Conservation (phyloP, 345 rosid genomes). For the Leavenworthia alabamica region DNA sequence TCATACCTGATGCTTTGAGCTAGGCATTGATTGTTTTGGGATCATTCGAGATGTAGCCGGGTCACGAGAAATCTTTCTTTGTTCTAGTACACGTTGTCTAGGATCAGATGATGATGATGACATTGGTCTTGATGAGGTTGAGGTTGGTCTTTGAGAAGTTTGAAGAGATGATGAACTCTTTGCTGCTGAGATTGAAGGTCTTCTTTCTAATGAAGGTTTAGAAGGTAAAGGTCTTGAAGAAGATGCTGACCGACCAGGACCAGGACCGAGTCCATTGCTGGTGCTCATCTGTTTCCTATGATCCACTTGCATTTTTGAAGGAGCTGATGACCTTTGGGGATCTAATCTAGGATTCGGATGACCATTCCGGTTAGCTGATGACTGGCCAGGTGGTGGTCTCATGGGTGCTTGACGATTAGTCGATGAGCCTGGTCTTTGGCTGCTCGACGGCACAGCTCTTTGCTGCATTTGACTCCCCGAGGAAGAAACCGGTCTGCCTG, state of each 20-base stretch:
- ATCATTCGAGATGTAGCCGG: conserved; percentile 31
- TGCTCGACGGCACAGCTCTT: conserved; percentile 3
- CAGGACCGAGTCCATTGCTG: conserved; percentile 46
- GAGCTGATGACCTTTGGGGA: conserved; percentile 35
- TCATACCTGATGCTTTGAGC: conserved; percentile 46
- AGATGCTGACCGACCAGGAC: conserved; percentile 45
- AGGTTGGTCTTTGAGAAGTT: conserved; percentile 33
- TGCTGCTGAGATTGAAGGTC: conserved; percentile 27
- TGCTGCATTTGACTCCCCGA: conserved; percentile 19
- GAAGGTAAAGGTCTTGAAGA: conserved; percentile 38
- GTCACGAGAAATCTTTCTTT: conserved; percentile 40
- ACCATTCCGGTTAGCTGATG: conserved; percentile 31
- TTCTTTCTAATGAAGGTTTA: conserved; percentile 39
- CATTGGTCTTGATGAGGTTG: conserved; percentile 42
- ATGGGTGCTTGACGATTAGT: conserved; percentile 25
- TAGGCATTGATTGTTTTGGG: conserved; percentile 39
- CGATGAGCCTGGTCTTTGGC: conserved; percentile 22
- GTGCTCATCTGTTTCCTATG: conserved; percentile 47
- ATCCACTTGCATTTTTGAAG: conserved; percentile 35
- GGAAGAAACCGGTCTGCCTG: conserved; percentile 2
- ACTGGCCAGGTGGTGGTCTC: conserved; percentile 31
- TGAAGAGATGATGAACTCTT: conserved; percentile 38
- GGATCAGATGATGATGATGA: conserved; percentile 38
- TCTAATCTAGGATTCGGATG: conserved; percentile 36
- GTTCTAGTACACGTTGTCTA: conserved; percentile 42